phyloP scores from a whole-genome alignment of 306 rosid species.

The Dryas drummondii region DNA sequence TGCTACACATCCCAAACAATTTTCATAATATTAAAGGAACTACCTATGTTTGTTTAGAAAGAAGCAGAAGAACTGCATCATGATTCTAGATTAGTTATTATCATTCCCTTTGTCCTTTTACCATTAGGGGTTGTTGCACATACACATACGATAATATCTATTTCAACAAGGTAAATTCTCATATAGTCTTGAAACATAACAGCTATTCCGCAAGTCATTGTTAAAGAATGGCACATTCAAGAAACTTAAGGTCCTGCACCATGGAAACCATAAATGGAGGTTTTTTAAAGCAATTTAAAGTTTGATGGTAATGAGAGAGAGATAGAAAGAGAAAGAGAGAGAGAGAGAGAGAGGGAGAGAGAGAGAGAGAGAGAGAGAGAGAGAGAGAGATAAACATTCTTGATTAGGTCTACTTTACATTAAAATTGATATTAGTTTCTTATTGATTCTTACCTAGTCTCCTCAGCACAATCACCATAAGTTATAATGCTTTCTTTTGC shows the following conservation, averaged over 20 bases:
- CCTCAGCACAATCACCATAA: constrained; percentile 51
- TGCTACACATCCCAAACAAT: background rate
- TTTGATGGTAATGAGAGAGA: background rate
- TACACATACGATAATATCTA: background rate
- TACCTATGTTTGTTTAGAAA: background rate
- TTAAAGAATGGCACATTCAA: background rate
- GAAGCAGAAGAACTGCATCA: background rate
- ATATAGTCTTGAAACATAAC: background rate
- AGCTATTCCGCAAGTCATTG: background rate
- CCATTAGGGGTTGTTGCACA: background rate
- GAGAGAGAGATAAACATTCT: background rate
- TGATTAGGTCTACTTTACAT: background rate
- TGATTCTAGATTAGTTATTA: background rate
- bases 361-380: background rate
- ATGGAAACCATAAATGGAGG: background rate
- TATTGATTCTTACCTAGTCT: constrained; percentile 46
- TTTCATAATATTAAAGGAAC: background rate
- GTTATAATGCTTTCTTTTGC: constrained; percentile 53
- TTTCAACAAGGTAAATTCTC: background rate
- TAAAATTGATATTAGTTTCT: background rate
- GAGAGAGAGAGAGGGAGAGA: background rate
- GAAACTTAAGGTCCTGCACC: background rate
- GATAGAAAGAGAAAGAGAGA: background rate
- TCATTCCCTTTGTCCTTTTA: background rate
- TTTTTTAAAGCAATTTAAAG: background rate